Percentiles rank a stretch among this genome's conserved stretches.
Conservation (phyloP, 352 stramenopile genomes). For the Phytopythium cucurbitacearum region DNA sequence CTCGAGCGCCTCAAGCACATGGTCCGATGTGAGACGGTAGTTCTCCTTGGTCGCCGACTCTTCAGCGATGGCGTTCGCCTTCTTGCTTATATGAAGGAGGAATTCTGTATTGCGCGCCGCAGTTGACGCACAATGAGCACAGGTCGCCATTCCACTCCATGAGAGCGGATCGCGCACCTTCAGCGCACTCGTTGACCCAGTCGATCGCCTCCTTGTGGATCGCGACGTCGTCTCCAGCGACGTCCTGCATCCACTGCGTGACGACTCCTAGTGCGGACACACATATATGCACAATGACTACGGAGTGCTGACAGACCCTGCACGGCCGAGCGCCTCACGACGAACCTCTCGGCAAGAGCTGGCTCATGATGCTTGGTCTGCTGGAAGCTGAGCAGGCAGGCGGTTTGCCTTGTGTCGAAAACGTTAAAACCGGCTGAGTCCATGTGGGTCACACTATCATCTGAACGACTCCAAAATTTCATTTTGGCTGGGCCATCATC, state of each 20-base stretch:
- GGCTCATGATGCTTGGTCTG: background rate
- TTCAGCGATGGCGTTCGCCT: conserved; percentile 52
- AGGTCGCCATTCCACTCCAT: background rate
- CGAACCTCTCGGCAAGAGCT: background rate
- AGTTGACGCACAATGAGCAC: too few species aligned
- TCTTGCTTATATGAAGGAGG: conserved; percentile 32
- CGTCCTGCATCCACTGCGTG: conserved; percentile 50
- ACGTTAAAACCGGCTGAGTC: too few species aligned
- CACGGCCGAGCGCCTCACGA: background rate
- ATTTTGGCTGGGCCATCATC: too few species aligned
- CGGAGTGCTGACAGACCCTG: background rate
- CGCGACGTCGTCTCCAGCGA: conserved; percentile 39
- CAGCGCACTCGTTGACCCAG: conserved; percentile 55
- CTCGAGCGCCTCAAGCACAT: conserved; percentile 53
- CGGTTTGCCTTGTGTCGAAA: too few species aligned
- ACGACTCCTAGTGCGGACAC: conserved; percentile 13
- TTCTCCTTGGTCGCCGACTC: conserved; percentile 50
- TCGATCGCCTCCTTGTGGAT: conserved; percentile 67
- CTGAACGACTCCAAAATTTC: too few species aligned
- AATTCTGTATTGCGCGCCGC: conserved; percentile 27
- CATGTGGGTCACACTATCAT: too few species aligned
- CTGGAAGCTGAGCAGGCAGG: too few species aligned
- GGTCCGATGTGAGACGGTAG: conserved; percentile 60
- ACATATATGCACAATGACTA: background rate
- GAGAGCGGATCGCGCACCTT: conserved; percentile 15